Evolutionary conservation across 768 basidiomycete species (phyloP).

Genomic region (Xanthoconium stramineum): DNA sequence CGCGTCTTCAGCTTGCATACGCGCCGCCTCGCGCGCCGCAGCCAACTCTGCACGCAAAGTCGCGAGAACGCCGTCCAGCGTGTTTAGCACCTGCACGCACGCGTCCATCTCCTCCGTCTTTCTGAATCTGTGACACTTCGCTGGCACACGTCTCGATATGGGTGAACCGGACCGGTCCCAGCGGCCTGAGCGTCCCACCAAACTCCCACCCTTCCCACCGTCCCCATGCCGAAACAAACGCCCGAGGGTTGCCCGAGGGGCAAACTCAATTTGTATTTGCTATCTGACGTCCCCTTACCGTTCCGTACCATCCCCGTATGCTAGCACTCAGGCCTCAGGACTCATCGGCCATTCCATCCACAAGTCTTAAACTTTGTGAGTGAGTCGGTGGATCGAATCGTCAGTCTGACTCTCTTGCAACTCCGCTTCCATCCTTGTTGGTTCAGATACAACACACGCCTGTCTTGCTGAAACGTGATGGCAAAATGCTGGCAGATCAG

Average conservation of each 20-base stretch:
- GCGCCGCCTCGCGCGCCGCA: neutral
- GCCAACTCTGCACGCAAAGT: slow-evolving; percentile 48
- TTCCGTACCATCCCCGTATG: no score
- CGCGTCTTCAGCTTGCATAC: neutral
- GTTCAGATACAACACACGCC: neutral
- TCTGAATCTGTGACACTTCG: slow-evolving; percentile 70
- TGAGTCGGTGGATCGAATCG: no score
- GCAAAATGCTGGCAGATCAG: neutral
- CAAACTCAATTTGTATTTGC: no score
- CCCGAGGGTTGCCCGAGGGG: no score
- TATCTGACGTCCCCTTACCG: no score
- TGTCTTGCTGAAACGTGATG: neutral
- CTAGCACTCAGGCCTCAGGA: no score
- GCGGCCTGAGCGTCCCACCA: slow-evolving; percentile 63
- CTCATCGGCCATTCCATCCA: no score
- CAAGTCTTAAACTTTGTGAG: no score
- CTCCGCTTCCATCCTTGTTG: neutral
- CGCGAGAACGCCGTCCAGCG: slow-evolving; percentile 59
- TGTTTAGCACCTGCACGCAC: slow-evolving; percentile 49
- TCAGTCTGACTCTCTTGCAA: neutral
- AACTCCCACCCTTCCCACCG: slow-evolving; percentile 40
- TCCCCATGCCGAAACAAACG: neutral
- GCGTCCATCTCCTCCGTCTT: slow-evolving; percentile 67
- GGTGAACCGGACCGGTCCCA: slow-evolving; percentile 71
- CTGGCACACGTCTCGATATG: slow-evolving; percentile 75